A percentile compares a stretch with the other conserved stretches of the same genome.
These are phyloP conservation scores for Penicillium thymicola DNA, from an alignment of 2,329 filamentous ascomycete species.

Conservation along the genomic window DNA sequence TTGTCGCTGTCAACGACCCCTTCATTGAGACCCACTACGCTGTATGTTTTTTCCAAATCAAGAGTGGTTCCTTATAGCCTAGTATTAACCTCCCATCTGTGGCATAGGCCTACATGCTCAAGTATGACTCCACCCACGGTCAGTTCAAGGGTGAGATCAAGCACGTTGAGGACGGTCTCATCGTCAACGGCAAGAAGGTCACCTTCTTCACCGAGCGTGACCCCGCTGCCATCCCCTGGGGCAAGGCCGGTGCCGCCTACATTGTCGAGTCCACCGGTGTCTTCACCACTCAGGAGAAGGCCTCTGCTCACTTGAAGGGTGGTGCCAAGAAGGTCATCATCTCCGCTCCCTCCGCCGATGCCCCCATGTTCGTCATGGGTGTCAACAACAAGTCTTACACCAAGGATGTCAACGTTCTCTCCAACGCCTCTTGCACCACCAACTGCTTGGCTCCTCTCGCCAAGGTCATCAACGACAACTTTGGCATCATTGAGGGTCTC, in stretches of 20 bases:
- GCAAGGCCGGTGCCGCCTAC: slow-evolving; percentile 82
- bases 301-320: slow-evolving; percentile 86
- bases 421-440: slow-evolving; percentile 99
- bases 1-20: slow-evolving; percentile 98
- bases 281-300: slow-evolving; percentile 98
- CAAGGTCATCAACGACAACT: slow-evolving; percentile 99
- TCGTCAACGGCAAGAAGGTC: slow-evolving; percentile 92
- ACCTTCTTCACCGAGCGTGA: slow-evolving; percentile 93
- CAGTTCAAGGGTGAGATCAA: slow-evolving; percentile 89
- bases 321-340: slow-evolving; percentile 97
- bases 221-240: slow-evolving; percentile 87
- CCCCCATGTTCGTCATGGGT: slow-evolving; percentile 99
- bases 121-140: slow-evolving; percentile 98
- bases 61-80: neutral
- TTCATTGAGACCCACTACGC: slow-evolving; percentile 98
- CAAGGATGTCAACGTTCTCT: slow-evolving; percentile 86
- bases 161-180: slow-evolving; percentile 64
- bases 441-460: slow-evolving; percentile 99
- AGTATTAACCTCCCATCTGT: slow-evolving; percentile 4
- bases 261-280: slow-evolving; percentile 97
- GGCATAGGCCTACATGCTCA: slow-evolving; percentile 95
- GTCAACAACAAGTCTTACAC: slow-evolving; percentile 96
- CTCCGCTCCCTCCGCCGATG: slow-evolving; percentile 62
- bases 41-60: slow-evolving; percentile 60
- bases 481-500: slow-evolving; percentile 93